A percentile compares a stretch with the other conserved stretches of the same genome.
phyloP scores from a whole-genome alignment of 495 filamentous ascomycete species.

The Penicillium arizonense region DNA sequence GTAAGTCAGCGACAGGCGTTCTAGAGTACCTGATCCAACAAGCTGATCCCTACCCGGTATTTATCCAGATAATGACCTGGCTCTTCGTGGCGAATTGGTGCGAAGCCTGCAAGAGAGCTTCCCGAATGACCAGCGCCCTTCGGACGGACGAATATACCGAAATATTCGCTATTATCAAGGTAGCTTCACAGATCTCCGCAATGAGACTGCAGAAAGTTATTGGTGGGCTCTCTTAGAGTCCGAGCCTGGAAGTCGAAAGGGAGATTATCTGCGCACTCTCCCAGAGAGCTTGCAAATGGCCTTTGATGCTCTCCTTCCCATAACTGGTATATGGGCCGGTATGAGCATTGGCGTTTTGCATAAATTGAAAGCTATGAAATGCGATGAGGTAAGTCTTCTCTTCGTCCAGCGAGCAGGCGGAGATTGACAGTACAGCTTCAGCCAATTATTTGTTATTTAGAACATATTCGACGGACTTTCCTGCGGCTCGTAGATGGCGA shows the following conservation, averaged over 20 bases:
- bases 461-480: constrained; percentile 3
- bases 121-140: not conserved
- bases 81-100: not conserved
- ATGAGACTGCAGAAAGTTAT: constrained; percentile 1
- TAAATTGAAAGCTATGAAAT: constrained; percentile 13
- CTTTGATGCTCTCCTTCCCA: constrained; percentile 9
- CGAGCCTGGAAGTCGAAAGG: constrained; percentile 5
- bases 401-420: not conserved
- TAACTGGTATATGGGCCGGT: constrained; percentile 3
- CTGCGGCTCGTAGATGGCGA: not conserved
- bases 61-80: too few species aligned
- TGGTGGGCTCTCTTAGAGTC: constrained; percentile 7
- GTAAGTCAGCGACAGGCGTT: too few species aligned
- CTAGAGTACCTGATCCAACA: too few species aligned
- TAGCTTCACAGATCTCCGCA: not conserved
- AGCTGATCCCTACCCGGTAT: too few species aligned
- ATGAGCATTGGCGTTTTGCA: constrained; percentile 14
- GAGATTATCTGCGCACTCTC: constrained; percentile 1
- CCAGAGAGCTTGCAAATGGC: not conserved
- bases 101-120: not conserved
- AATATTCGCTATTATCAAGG: constrained; percentile 6
- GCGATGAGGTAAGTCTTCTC: constrained; percentile 1
- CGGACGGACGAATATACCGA: constrained; percentile 3
- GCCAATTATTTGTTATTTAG: constrained; percentile 7
- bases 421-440: not conserved